phyloP scores from a whole-genome alignment of 2,329 filamentous ascomycete genomes.

The Colletotrichum tropicale region DNA sequence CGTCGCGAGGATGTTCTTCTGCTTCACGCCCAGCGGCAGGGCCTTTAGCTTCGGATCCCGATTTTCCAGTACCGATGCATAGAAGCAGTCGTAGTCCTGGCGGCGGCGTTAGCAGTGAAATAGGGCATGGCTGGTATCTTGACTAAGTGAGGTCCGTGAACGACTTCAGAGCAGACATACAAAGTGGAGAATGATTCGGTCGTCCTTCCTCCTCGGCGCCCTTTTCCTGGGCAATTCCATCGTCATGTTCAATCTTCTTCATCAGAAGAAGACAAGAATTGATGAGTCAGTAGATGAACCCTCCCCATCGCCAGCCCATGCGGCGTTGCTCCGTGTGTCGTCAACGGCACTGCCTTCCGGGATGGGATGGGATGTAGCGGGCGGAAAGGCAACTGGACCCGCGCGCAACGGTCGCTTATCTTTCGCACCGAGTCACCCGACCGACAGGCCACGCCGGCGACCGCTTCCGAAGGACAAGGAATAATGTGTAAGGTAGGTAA shows the following conservation, averaged over 20 bases:
- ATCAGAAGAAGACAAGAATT: neutral
- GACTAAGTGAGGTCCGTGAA: conserved; percentile 2
- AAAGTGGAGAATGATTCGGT: conserved; percentile 81
- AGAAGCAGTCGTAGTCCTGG: conserved; percentile 89
- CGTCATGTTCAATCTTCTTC: conserved; percentile 6
- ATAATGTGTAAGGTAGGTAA: neutral
- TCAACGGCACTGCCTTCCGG: neutral
- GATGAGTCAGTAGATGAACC: neutral
- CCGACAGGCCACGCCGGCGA: conserved; percentile 1
- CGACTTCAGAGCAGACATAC: conserved; percentile 50
- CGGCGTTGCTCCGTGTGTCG: neutral
- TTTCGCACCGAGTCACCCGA: conserved; percentile 12
- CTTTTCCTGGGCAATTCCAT: conserved; percentile 35
- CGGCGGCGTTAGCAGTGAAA: neutral
- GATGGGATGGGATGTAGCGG: neutral
- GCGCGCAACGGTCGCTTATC: conserved; percentile 15
- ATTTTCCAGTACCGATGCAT: conserved; percentile 87
- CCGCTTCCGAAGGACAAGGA: neutral
- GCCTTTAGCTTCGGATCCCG: conserved; percentile 75
- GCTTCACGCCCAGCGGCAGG: conserved; percentile 81
- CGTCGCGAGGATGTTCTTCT: conserved; percentile 91
- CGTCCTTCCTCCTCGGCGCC: conserved; percentile 57
- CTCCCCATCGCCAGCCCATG: neutral
- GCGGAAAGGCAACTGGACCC: neutral
- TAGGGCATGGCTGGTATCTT: neutral